These are phyloP conservation scores for Teunomyces stri DNA, from an alignment of 805 yeast genomes.

Conservation along the genomic window DNA sequence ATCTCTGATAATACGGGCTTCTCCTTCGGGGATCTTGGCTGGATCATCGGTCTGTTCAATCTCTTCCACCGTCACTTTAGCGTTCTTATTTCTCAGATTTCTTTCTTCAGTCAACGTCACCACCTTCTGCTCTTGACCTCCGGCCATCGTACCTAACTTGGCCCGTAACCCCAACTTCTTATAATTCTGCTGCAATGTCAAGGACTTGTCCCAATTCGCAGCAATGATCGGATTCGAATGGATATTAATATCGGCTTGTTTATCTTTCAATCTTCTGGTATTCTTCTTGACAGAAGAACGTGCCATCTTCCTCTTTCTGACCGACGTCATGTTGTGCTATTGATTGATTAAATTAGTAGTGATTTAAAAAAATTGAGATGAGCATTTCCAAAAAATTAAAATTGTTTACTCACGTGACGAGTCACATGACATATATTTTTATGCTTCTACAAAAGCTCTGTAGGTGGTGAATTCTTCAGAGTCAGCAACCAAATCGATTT, in stretches of 20 bases:
- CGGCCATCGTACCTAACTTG: conserved; percentile 65
- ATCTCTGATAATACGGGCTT: conserved; percentile 74
- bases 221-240: conserved; percentile 79
- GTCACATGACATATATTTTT: neutral
- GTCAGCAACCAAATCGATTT: conserved; percentile 55
- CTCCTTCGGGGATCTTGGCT: conserved; percentile 67
- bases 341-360: neutral
- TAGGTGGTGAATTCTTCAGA: conserved; percentile 68
- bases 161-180: conserved; percentile 73
- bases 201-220: conserved; percentile 81
- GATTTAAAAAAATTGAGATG: neutral
- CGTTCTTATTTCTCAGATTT: conserved; percentile 27
- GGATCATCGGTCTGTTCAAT: conserved; percentile 50
- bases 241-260: conserved; percentile 63
- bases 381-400: neutral
- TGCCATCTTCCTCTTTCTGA: conserved; percentile 82
- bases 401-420: neutral
- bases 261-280: conserved; percentile 69
- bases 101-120: conserved; percentile 34
- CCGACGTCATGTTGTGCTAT: conserved; percentile 52
- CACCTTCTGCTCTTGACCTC: conserved; percentile 73
- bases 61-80: conserved; percentile 37
- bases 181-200: conserved; percentile 85
- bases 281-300: conserved; percentile 68
- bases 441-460: conserved; percentile 84